Percentiles rank a stretch among this genome's conserved stretches.
phyloP scores from a whole-genome alignment of 768 basidiomycete genomes.

The Wakefieldia striispora region DNA sequence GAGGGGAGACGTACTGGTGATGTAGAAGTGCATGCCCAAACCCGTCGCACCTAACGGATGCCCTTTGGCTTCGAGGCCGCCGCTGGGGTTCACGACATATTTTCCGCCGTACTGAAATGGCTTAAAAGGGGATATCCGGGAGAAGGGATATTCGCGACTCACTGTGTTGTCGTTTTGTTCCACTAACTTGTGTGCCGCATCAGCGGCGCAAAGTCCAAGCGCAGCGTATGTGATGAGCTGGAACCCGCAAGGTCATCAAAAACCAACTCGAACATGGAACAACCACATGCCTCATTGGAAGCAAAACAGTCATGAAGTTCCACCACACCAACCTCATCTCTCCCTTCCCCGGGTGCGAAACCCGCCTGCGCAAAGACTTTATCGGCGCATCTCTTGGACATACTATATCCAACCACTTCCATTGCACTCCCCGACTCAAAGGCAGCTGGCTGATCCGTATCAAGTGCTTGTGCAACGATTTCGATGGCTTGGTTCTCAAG shows the following conservation, averaged over 20 bases:
- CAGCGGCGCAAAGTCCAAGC: constrained; percentile 60
- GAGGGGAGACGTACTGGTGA: constrained; percentile 52
- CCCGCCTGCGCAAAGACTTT: constrained; percentile 71
- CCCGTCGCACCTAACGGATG: constrained; percentile 81
- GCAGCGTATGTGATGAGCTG: constrained; percentile 82
- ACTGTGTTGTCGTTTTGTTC: constrained; percentile 78
- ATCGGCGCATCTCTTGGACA: constrained; percentile 69
- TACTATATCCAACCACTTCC: constrained; percentile 78
- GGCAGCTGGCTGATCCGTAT: constrained; percentile 63
- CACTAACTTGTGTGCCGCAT: constrained; percentile 68
- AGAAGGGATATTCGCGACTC: constrained; percentile 15
- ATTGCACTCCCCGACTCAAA: constrained; percentile 72
- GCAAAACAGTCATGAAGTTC: constrained; percentile 89
- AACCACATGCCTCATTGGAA: constrained; percentile 61
- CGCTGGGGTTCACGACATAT: constrained; percentile 78
- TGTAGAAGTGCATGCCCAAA: constrained; percentile 78
- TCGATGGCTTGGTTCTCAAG: constrained; percentile 89
- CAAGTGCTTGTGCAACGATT: constrained; percentile 62
- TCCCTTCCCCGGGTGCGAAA: constrained; percentile 55
- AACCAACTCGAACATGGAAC: not conserved
- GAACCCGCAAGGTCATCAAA: not conserved
- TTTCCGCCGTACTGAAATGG: constrained; percentile 68
- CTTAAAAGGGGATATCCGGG: not conserved
- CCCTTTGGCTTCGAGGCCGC: constrained; percentile 86
- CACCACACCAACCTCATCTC: constrained; percentile 78